These are phyloP conservation scores for Claviceps sp. DNA, from an alignment of 2,329 filamentous ascomycete species.

Conservation along the genomic window DNA sequence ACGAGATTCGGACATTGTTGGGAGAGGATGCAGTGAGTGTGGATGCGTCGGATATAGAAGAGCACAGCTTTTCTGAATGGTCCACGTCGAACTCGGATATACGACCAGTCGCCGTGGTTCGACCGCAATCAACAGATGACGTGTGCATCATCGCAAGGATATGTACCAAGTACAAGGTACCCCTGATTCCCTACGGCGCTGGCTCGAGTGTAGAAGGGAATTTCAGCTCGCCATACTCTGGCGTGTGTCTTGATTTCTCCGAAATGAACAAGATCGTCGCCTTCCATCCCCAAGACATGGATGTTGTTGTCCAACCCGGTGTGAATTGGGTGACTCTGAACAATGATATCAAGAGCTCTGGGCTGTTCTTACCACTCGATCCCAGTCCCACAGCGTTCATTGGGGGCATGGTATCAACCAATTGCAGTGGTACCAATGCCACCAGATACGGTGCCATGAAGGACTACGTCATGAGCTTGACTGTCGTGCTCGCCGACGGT, in stretches of 20 bases:
- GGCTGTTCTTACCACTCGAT: slow-evolving; percentile 57
- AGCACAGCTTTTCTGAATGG: slow-evolving; percentile 59
- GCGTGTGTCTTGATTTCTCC: slow-evolving; percentile 56
- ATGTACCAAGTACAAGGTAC: slow-evolving; percentile 48
- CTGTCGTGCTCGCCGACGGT: slow-evolving; percentile 57
- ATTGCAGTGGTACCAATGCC: slow-evolving; percentile 49
- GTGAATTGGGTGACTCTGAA: slow-evolving; percentile 58
- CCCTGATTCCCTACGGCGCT: slow-evolving; percentile 64
- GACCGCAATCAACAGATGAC: slow-evolving; percentile 49
- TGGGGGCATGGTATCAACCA: slow-evolving; percentile 52
- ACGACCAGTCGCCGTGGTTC: slow-evolving; percentile 51
- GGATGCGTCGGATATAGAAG: slow-evolving; percentile 48
- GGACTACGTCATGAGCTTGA: slow-evolving; percentile 60
- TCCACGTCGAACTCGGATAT: slow-evolving; percentile 52
- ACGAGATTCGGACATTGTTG: slow-evolving; percentile 8
- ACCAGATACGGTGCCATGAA: slow-evolving; percentile 63
- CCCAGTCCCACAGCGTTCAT: slow-evolving; percentile 48
- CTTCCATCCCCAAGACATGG: slow-evolving; percentile 55
- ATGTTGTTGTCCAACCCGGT: slow-evolving; percentile 56
- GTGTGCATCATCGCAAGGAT: slow-evolving; percentile 49
- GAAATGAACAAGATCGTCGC: slow-evolving; percentile 53
- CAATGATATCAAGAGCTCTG: slow-evolving; percentile 44
- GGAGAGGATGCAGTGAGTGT: slow-evolving; percentile 48
- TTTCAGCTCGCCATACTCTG: slow-evolving; percentile 52
- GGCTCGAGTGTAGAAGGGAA: slow-evolving; percentile 61